A percentile compares a stretch with the other conserved stretches of the same genome.
These are phyloP conservation scores for Amanita brunnescens DNA, from an alignment of 768 basidiomycete genomes.

Conservation along the genomic window DNA sequence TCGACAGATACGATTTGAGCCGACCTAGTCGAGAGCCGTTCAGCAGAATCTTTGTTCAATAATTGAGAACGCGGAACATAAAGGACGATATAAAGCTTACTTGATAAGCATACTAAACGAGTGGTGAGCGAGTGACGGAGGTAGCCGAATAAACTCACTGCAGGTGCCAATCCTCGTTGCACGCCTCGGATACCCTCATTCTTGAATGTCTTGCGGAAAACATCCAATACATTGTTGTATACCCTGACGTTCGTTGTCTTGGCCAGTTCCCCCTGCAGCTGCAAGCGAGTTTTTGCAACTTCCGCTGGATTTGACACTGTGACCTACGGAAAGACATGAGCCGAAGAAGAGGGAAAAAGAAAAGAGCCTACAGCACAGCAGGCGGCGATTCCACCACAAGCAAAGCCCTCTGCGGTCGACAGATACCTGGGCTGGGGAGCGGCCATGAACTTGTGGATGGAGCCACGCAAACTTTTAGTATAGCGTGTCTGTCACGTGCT, in stretches of 20 bases:
- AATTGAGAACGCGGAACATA: constrained; percentile 7
- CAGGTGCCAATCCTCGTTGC: constrained; percentile 86
- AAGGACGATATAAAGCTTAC: constrained; percentile 32
- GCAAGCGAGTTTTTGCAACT: constrained; percentile 91
- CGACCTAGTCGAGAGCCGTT: constrained; percentile 87
- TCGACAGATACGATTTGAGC: background rate
- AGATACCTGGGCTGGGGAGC: constrained; percentile 25
- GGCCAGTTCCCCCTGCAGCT: constrained; percentile 91
- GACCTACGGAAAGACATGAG: constrained; percentile 35
- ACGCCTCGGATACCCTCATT: constrained; percentile 89
- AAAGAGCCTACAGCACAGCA: constrained; percentile 66
- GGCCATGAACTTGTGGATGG: constrained; percentile 7
- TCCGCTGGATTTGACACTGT: constrained; percentile 75
- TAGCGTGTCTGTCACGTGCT: background rate
- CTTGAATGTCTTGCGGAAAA: constrained; percentile 76
- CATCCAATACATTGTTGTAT: constrained; percentile 85
- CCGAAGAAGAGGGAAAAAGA: constrained; percentile 7
- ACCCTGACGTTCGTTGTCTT: constrained; percentile 65
- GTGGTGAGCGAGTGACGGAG: background rate
- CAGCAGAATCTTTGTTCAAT: constrained; percentile 58
- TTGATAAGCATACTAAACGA: constrained; percentile 78
- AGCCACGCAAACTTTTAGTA: background rate
- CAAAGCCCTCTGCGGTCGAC: constrained; percentile 72
- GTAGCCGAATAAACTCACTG: constrained; percentile 43
- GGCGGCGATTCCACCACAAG: constrained; percentile 87